Evolutionary conservation across 345 rosid species (phyloP), one percentile per base, ranked within the genome.

Genomic region (Gossypium turneri): DNA sequence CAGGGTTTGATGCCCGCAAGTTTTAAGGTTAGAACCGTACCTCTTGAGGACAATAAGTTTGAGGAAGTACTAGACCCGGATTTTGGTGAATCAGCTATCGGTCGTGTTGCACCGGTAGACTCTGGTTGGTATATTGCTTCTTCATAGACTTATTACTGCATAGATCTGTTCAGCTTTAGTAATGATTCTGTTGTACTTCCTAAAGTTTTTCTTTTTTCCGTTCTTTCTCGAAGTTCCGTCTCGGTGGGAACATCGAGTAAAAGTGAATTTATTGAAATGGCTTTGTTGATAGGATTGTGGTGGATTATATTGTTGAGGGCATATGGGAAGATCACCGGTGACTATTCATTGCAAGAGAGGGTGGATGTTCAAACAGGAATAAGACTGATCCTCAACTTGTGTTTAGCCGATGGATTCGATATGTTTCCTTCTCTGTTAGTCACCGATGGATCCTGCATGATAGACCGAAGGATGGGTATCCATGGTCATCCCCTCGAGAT

Each of bases 1-100:
- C 97, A 89, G 78, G 97, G 97, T 1, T 81, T 92, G 79, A 92
- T 92, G 97, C 97, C 97, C 20, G 95, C 97, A 9, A 92, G 97
- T 85, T 92, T 92, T 58, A 92, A 92, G 80, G 95, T 92, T 25
- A 89, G 91, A 79, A 75, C 80, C 1, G 93, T 90, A 63, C 85
- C 89, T n/a, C 86, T 92, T 15, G 94, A 89, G 70, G 89, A 86
- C 45, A 84, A 84, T 71, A 88, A 83, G 75, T 59, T 81, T 3
- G 97, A 92, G 84, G 97, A 92, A 80, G 93, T 90, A 67, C 71
- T 92, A 9, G 97, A 92, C 84, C 97, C 95, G 17, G 95, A 92
- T 90, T 92, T 92, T 81, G 97, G 95, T 53, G 95, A 92, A 85
- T 92, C 95, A 58, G 97, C 97, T 53, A 92, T 92, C 70, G 97